Evolutionary conservation across 768 basidiomycete species (phyloP).

Genomic region (Hygrophoropsis aurantiaca): DNA sequence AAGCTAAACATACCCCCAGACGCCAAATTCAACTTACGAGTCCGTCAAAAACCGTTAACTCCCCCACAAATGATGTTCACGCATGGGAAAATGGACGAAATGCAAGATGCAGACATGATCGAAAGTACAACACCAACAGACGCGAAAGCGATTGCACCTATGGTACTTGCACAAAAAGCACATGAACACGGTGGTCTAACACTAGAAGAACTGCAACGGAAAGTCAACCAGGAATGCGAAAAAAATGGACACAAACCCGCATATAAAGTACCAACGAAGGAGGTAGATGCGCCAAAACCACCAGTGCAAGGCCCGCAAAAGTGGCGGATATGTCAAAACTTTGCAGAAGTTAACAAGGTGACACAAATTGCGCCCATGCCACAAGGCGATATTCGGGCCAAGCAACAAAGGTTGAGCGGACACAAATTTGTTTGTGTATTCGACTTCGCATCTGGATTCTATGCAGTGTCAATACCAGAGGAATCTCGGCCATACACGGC

Average conservation of each 20-base stretch:
- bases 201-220: conserved; percentile 32
- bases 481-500: conserved; percentile 21
- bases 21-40: neutral
- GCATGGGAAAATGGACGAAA: neutral
- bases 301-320: conserved; percentile 8
- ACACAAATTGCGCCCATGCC: conserved; percentile 29
- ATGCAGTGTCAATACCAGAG: conserved; percentile 14
- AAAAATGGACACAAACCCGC: too few species aligned
- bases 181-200: conserved; percentile 29
- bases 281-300: neutral
- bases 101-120: neutral
- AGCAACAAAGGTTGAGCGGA: conserved; percentile 36
- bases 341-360: conserved; percentile 31
- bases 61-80: conserved; percentile 1
- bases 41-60: neutral
- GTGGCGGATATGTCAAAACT: conserved; percentile 41
- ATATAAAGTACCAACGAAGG: too few species aligned
- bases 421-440: conserved; percentile 35
- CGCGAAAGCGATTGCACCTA: conserved; percentile 35
- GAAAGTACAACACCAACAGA: conserved; percentile 12
- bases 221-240: conserved; percentile 28
- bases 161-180: conserved; percentile 37
- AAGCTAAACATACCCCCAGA: neutral
- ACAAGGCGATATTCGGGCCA: conserved; percentile 38
- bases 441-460: conserved; percentile 41